A percentile compares a stretch with the other conserved stretches of the same genome.
phyloP scores from a whole-genome alignment of 495 filamentous ascomycete genomes.

The Tricharina praecox region DNA sequence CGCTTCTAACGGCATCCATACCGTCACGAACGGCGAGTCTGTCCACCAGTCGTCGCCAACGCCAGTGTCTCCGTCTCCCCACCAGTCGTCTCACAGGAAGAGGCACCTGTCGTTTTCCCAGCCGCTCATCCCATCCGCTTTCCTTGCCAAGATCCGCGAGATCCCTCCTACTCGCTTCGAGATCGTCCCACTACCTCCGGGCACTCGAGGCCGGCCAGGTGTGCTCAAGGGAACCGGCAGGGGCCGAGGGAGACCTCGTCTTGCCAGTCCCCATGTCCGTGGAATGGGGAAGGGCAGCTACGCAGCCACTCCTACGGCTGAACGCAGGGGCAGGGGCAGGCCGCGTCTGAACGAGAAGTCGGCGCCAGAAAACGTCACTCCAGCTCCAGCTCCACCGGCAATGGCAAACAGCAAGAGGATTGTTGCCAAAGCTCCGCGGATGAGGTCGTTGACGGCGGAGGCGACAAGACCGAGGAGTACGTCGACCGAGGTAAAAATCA shows the following conservation, averaged over 20 bases:
- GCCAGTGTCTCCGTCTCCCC: too few species aligned
- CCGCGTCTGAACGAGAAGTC: not conserved
- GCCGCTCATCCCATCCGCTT: conserved; percentile 14
- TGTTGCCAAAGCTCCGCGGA: conserved; percentile 1
- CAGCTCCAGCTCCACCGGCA: not conserved
- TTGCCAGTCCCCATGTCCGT: not conserved
- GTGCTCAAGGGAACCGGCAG: not conserved
- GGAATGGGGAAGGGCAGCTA: not conserved
- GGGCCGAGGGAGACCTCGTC: not conserved
- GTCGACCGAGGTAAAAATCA: not conserved
- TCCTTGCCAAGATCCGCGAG: conserved; percentile 15
- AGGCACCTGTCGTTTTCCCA: too few species aligned
- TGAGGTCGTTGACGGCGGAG: conserved; percentile 2
- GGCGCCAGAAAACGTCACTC: not conserved
- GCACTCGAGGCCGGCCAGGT: conserved; percentile 11
- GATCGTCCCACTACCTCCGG: conserved; percentile 64
- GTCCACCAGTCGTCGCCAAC: too few species aligned
- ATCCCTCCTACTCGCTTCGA: conserved; percentile 72
- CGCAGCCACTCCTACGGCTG: not conserved
- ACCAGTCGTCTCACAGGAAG: too few species aligned
- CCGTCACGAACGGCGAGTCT: not conserved
- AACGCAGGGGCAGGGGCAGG: not conserved
- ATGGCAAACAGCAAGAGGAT: not conserved
- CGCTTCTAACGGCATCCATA: not conserved
- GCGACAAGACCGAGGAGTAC: not conserved